Base-by-base conservation (phyloP, 106 monocot genomes). In the Triglochin maritima region DNA sequence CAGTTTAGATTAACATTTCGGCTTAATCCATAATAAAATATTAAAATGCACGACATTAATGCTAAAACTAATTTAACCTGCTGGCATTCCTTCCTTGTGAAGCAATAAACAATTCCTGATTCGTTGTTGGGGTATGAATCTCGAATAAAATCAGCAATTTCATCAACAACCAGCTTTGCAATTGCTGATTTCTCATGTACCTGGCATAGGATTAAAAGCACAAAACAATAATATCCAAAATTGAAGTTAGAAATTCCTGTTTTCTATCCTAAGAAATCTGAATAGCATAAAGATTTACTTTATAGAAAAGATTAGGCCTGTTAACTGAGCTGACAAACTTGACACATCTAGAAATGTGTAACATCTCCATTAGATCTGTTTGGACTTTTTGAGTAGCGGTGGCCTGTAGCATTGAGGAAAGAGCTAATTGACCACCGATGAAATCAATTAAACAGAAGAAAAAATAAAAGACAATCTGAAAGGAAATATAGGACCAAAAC, bases 81-180 rank as follows among this genome's bases (percentile, higher is more conserved):
- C 70, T 92, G 86, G 14, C 92, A 98, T 74, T 98, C 98, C 73
- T 92, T 92, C 68, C 92, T 88, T 59, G 92, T 86, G 74, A 98
- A 98, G 84, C 98, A 98, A 78, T 98, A 98, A 60, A 98, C 88
- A 75, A 98, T 98, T 49, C 98, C 98, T 75, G 98, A 98, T 49
- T 98, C 98, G 41, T 81, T 92, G 62, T 92, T 88, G n/a, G 84
- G 71, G 79, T 92, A 98, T 48, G 85, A 86, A 46, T 60, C 68
- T 58, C 61, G 74, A 74, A 98, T 92, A 46, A 77, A 86, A 47
- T 92, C 81, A 72, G 92, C 86, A 79, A 98, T 92, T 82, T 92
- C 88, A 69, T 98, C 88, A 81, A 98, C 70, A 49, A 89, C 82
- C 46, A 79, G 77, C 56, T 98, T 98, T 61, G 81, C 86, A 74